A percentile compares a stretch with the other conserved stretches of the same genome.
Conservation (phyloP, 2,329 filamentous ascomycete genomes). For the Sporothrix pallida region DNA sequence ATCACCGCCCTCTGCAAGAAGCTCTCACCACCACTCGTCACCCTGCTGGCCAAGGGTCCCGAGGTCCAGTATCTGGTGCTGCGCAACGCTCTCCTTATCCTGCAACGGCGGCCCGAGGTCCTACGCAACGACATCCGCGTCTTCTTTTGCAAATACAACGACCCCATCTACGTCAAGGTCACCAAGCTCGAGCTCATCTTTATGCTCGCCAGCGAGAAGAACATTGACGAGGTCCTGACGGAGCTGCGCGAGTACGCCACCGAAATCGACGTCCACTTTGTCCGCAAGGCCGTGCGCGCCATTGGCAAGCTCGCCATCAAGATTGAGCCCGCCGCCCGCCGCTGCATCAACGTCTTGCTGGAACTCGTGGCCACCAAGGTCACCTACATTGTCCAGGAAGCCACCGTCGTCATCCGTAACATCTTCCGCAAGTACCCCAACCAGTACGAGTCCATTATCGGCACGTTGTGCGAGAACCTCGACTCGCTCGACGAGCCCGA, state of each 20-base stretch:
- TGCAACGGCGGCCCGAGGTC: constrained; percentile 91
- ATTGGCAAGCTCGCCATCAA: constrained; percentile 99
- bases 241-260: constrained; percentile 96
- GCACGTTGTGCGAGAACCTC: constrained; percentile 91
- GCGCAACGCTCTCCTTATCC: constrained; percentile 88
- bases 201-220: constrained; percentile 94
- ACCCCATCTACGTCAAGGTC: constrained; percentile 99
- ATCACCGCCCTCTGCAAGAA: constrained; percentile 87
- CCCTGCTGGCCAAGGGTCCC: constrained; percentile 90
- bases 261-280: constrained; percentile 98
- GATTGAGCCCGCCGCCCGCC: constrained; percentile 88
- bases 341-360: constrained; percentile 90
- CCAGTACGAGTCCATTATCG: constrained; percentile 97
- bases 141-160: constrained; percentile 99
- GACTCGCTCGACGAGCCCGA: constrained; percentile 97
- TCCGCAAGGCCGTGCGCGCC: constrained; percentile 93
- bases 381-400: constrained; percentile 98
- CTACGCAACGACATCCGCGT: constrained; percentile 95
- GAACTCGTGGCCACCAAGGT: constrained; percentile 97
- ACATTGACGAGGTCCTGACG: constrained; percentile 93
- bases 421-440: constrained; percentile 99
- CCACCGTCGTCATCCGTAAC: constrained; percentile 97
- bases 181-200: constrained; percentile 99
- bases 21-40: constrained; percentile 92
- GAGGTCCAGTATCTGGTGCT: constrained; percentile 98